Evolutionary conservation across 768 basidiomycete species (phyloP), one percentile per base, ranked within the genome.

Genomic region (Epithele typhae): DNA sequence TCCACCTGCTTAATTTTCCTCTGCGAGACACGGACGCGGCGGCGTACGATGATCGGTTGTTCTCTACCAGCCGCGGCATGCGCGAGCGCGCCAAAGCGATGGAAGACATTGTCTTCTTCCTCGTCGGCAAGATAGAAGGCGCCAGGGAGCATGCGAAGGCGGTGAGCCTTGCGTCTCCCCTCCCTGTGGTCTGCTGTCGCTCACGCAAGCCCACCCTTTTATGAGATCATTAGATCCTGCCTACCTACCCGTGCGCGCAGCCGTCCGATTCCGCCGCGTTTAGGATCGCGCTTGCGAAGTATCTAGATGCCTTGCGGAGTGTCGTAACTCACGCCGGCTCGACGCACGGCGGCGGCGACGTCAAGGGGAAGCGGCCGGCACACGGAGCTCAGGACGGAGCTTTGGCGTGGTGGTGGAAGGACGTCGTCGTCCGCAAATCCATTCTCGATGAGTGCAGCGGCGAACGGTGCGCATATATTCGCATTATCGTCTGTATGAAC

Each of bases 401-500:
- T 7, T 10, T 42, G 12, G 64, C 64, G 3, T 72, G 67, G 72
- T 80, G 78, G 78, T 81, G 79, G 79, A 76, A 69, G 57, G 74
- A 78, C 41, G 69, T 78, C 3, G 65, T 78, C 4, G 76, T 79
- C 3, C 68, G 78, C 23, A 79, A 74, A 53, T 78, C 78, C 7
- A 52, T 79, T 21, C 55, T 80, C 22, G 78, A 80, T 48, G 78
- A 80, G 52, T 80, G 76, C 53, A 55, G 64, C 21, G 77, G 79
- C 27, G 27, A 30, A 30, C 27, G 27, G 27, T 30, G 14, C 7
- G 27, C 8, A 30, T n/a, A n/a, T n/a, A n/a, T n/a, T n/a, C n/a
- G n/a, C n/a, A n/a, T n/a, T n/a, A n/a, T n/a, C n/a, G n/a, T n/a
- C n/a, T n/a, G n/a, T n/a, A n/a, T n/a, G n/a, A n/a, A n/a, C n/a